These are phyloP conservation scores for Sclerospora graminicola DNA, from an alignment of 352 stramenopile genomes.

Conservation along the genomic window DNA sequence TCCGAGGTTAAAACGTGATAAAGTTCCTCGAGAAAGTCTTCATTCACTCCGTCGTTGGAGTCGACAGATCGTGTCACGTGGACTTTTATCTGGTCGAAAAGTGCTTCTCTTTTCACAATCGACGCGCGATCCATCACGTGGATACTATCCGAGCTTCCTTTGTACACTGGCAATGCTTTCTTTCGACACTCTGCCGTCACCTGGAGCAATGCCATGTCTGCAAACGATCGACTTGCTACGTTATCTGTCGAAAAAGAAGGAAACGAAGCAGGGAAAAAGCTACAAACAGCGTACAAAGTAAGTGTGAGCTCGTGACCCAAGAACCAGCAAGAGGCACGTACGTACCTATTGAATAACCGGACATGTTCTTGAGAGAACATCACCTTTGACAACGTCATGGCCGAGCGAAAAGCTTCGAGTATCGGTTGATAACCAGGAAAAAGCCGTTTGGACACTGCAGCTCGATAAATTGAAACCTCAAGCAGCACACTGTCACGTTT, in stretches of 20 bases:
- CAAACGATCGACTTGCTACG: slow-evolving; percentile 4
- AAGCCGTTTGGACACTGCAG: slow-evolving; percentile 29
- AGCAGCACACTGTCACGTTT: slow-evolving; percentile 14
- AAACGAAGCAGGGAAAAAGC: neutral
- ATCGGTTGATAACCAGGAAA: slow-evolving; percentile 23
- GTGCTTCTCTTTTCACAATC: slow-evolving; percentile 26
- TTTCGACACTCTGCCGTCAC: slow-evolving; percentile 1
- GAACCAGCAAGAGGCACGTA: neutral
- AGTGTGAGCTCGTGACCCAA: slow-evolving; percentile 2
- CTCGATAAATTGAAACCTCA: slow-evolving; percentile 37
- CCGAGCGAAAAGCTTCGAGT: slow-evolving; percentile 13
- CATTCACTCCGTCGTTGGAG: slow-evolving; percentile 7
- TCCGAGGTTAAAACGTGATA: slow-evolving; percentile 20
- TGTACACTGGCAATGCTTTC: slow-evolving; percentile 11
- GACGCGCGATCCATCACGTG: slow-evolving; percentile 30
- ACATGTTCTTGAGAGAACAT: slow-evolving; percentile 19
- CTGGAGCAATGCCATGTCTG: slow-evolving; percentile 17
- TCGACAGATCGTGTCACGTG: slow-evolving; percentile 8
- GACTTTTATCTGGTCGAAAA: slow-evolving; percentile 14
- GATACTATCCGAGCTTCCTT: slow-evolving; percentile 11
- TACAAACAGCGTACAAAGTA: slow-evolving; percentile 1
- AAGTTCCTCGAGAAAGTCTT: slow-evolving; percentile 20
- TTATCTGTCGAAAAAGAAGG: neutral
- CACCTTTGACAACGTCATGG: slow-evolving; percentile 11
- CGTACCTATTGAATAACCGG: slow-evolving; percentile 42